Conservation (phyloP, 2,329 filamentous ascomycete species). For the Trichoderma atroviride region DNA sequence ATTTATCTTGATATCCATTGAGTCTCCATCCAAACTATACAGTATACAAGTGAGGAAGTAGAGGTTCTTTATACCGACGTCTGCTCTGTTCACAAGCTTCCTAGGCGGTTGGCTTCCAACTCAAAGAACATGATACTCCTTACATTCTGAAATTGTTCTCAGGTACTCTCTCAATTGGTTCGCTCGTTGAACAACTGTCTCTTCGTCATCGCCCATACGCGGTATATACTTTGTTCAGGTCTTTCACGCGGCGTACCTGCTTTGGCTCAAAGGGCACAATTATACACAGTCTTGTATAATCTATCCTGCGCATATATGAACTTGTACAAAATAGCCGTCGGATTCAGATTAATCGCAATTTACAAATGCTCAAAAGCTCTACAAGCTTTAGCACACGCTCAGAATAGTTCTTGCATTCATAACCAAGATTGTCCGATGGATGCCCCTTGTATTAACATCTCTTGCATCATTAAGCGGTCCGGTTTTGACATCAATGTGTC, state of each 20-base stretch:
- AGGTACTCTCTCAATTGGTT: too few relatives aligned
- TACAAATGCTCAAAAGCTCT: not conserved
- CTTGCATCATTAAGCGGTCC: not conserved
- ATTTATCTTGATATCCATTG: not conserved
- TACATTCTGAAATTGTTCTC: too few relatives aligned
- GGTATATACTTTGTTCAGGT: too few relatives aligned
- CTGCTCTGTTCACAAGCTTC: too few relatives aligned
- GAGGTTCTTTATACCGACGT: too few relatives aligned
- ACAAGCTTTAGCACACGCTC: not conserved
- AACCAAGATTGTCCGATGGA: not conserved
- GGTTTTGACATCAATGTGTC: not conserved
- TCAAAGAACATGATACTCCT: too few relatives aligned
- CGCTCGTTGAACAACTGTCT: too few relatives aligned
- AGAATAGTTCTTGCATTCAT: not conserved
- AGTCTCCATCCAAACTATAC: not conserved
- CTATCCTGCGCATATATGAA: not conserved
- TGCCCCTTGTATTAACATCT: not conserved
- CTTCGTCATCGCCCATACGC: too few relatives aligned
- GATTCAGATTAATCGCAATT: not conserved
- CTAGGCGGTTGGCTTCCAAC: too few relatives aligned
- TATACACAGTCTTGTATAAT: not conserved
- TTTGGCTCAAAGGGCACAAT: not conserved
- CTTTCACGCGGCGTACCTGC: not conserved
- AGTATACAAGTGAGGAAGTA: too few relatives aligned
- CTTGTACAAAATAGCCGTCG: not conserved